Percentiles rank a stretch among this genome's conserved stretches.
Evolutionary conservation across 2,329 filamentous ascomycete species (phyloP).

Genomic region (Pseudocercospora pini-densiflorae): DNA sequence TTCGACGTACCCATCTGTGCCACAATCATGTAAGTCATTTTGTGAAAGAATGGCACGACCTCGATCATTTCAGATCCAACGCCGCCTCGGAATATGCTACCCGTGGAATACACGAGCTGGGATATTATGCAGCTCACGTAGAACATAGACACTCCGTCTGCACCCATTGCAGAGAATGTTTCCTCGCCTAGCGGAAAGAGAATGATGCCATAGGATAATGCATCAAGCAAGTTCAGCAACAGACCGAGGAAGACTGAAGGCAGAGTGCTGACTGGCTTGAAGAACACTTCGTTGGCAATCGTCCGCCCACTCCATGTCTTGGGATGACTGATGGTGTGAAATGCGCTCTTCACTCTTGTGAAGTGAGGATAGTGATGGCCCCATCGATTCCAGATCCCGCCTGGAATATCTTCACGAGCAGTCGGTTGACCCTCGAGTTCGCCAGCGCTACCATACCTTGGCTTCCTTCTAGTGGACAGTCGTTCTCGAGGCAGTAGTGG

Average conservation of each 20-base stretch:
- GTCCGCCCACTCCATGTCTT: constrained; percentile 72
- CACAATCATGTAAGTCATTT: constrained; percentile 92
- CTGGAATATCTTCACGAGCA: background rate
- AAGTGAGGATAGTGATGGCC: constrained; percentile 37
- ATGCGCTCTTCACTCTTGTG: constrained; percentile 27
- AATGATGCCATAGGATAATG: constrained; percentile 88
- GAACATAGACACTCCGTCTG: constrained; percentile 97
- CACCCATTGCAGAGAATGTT: constrained; percentile 82
- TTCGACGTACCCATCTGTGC: constrained; percentile 76
- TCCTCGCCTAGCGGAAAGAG: constrained; percentile 88
- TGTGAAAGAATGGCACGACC: constrained; percentile 98
- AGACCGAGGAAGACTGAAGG: constrained; percentile 88
- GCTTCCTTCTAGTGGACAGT: constrained; percentile 29
- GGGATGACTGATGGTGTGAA: constrained; percentile 57
- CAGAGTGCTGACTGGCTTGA: constrained; percentile 71
- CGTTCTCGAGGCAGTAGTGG: constrained; percentile 44
- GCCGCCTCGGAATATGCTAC: constrained; percentile 87
- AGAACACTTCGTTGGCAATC: constrained; percentile 66
- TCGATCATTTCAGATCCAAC: constrained; percentile 98
- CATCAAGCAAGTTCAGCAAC: constrained; percentile 90
- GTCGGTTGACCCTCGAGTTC: constrained; percentile 33
- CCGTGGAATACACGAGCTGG: constrained; percentile 86
- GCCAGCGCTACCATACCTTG: constrained; percentile 26
- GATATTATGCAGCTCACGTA: constrained; percentile 97
- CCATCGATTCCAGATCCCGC: constrained; percentile 36